Conservation (phyloP, 768 basidiomycete genomes). For the Astraeus odoratus region DNA sequence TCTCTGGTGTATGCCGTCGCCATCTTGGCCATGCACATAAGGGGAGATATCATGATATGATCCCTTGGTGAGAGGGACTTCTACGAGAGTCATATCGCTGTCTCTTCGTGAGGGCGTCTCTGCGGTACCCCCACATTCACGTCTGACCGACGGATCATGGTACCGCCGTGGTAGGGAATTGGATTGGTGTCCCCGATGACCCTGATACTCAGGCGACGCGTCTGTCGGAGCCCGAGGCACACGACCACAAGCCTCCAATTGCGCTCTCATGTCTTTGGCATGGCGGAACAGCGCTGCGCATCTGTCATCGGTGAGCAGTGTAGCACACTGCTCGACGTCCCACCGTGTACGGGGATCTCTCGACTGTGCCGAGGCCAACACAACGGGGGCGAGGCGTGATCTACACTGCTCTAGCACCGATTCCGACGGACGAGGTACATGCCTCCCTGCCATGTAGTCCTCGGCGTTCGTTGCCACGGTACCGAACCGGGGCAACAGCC, state of each 20-base stretch:
- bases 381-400: constrained; percentile 18
- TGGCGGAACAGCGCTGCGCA: constrained; percentile 16
- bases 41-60: constrained; percentile 18
- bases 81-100: constrained; percentile 21
- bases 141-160: constrained; percentile 13
- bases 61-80: constrained; percentile 5
- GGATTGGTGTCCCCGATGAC: constrained; percentile 11
- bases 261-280: constrained; percentile 20
- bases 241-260: constrained; percentile 9
- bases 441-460: background rate
- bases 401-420: constrained; percentile 21
- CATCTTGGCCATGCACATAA: constrained; percentile 11
- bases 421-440: constrained; percentile 2
- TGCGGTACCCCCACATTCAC: constrained; percentile 8
- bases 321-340: constrained; percentile 15
- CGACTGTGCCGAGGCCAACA: constrained; percentile 13
- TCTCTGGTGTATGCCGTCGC: background rate
- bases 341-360: constrained; percentile 10
- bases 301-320: constrained; percentile 23
- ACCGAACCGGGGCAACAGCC: background rate
- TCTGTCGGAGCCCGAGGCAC: constrained; percentile 1
- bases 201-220: constrained; percentile 2
- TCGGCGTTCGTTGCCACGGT: background rate
- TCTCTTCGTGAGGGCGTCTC: constrained; percentile 15
- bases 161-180: constrained; percentile 8